A percentile compares a stretch with the other conserved stretches of the same genome.
These are phyloP conservation scores for Colletotrichum gigasporum DNA, from an alignment of 2,329 filamentous ascomycete genomes.

Conservation along the genomic window DNA sequence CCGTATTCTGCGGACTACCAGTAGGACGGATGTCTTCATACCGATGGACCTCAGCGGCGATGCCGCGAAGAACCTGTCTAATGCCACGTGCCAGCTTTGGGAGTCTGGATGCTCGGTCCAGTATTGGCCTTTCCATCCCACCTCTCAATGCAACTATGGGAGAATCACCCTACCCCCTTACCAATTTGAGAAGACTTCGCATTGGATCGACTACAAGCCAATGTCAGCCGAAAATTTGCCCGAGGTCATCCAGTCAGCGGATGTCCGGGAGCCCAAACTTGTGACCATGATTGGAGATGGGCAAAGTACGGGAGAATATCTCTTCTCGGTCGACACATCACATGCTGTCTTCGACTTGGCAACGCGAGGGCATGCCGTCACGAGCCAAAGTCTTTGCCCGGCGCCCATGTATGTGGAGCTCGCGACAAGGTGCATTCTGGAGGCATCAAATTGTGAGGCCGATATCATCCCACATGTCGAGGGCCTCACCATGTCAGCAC, in stretches of 20 bases:
- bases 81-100: background rate
- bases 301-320: too few relatives aligned
- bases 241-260: constrained; percentile 45
- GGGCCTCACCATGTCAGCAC: background rate
- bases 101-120: background rate
- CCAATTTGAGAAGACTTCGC: constrained; percentile 50
- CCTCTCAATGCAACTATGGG: constrained; percentile 36
- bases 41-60: background rate
- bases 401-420: background rate
- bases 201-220: constrained; percentile 50
- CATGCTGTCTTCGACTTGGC: background rate
- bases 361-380: background rate
- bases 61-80: background rate
- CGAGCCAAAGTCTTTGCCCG: background rate
- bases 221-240: too few relatives aligned
- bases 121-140: background rate
- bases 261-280: too few relatives aligned
- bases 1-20: constrained; percentile 33
- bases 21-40: background rate
- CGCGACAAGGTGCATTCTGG: background rate
- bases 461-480: too few relatives aligned
- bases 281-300: too few relatives aligned
- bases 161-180: constrained; percentile 49
- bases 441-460: background rate
- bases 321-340: too few relatives aligned